Percentiles rank a stretch among this genome's conserved stretches.
Conservation (phyloP, 2,329 filamentous ascomycete species). For the Drechslera avenae region DNA sequence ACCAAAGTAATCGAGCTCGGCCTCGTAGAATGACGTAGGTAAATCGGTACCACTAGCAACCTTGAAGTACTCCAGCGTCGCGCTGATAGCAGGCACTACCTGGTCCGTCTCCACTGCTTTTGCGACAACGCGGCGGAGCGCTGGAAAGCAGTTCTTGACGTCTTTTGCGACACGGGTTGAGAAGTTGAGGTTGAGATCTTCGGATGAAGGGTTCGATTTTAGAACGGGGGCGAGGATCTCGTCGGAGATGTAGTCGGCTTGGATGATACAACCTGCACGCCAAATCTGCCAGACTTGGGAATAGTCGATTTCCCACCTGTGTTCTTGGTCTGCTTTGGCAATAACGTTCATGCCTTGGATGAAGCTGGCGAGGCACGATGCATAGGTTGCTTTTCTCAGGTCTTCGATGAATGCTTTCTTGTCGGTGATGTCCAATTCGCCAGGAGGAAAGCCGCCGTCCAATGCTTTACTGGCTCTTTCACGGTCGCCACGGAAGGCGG, state of each 20-base stretch:
- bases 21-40: constrained; percentile 72
- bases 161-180: constrained; percentile 57
- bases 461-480: constrained; percentile 57
- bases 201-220: constrained; percentile 35
- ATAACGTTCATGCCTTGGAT: constrained; percentile 71
- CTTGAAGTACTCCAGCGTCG: constrained; percentile 71
- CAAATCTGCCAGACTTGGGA: constrained; percentile 64
- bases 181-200: constrained; percentile 55
- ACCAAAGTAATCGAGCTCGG: constrained; percentile 73
- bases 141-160: constrained; percentile 56
- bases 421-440: constrained; percentile 36
- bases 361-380: constrained; percentile 65
- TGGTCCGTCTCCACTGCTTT: constrained; percentile 63
- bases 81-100: constrained; percentile 64
- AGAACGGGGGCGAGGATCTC: constrained; percentile 61
- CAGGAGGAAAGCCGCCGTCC: constrained; percentile 49
- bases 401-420: constrained; percentile 60
- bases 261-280: constrained; percentile 74
- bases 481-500: constrained; percentile 64
- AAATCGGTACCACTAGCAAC: constrained; percentile 64
- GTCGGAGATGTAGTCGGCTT: constrained; percentile 65
- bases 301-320: constrained; percentile 65
- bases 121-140: constrained; percentile 62
- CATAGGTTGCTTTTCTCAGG: constrained; percentile 66
- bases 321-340: constrained; percentile 60